phyloP scores from a whole-genome alignment of 192 early-diverging fungal species.

The Lobulomyces angularis region DNA sequence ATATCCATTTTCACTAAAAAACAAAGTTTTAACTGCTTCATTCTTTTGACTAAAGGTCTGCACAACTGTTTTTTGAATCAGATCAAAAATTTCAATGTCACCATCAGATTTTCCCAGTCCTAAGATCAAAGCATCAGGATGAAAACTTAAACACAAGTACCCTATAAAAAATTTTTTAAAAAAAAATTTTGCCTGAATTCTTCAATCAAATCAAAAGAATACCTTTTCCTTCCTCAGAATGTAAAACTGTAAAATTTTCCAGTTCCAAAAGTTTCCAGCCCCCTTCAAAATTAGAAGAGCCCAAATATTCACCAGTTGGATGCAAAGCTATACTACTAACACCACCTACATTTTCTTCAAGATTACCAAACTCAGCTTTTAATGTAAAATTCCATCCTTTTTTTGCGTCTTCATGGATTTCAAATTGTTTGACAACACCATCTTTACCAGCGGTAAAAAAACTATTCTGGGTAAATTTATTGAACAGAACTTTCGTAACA shows the following conservation, averaged over 20 bases:
- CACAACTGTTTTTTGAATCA: constrained; percentile 54
- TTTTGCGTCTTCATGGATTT: constrained; percentile 21
- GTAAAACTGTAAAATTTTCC: constrained; percentile 31
- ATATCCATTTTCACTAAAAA: constrained; percentile 92
- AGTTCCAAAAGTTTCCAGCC: constrained; percentile 74
- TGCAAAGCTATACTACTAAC: constrained; percentile 67
- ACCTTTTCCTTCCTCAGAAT: constrained; percentile 34
- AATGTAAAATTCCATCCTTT: constrained; percentile 45
- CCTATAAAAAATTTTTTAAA: constrained; percentile 21
- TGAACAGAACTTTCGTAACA: no score
- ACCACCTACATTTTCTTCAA: constrained; percentile 60
- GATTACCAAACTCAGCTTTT: no score
- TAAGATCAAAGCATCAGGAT: constrained; percentile 85
- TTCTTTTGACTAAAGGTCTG: constrained; percentile 52
- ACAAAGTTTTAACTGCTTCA: constrained; percentile 49
- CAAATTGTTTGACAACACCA: constrained; percentile 70
- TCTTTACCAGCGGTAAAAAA: constrained; percentile 69
- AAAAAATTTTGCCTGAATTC: constrained; percentile 9
- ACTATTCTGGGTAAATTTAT: no score
- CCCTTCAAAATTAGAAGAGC: constrained; percentile 56
- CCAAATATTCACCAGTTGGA: constrained; percentile 69
- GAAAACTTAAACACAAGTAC: constrained; percentile 60
- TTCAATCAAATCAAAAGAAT: constrained; percentile 10
- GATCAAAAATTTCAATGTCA: constrained; percentile 69
- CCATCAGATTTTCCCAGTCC: constrained; percentile 64